A percentile compares a stretch with the other conserved stretches of the same genome.
phyloP scores from a whole-genome alignment of 2,329 filamentous ascomycete genomes.

The Mycosphaerella arachidis region DNA sequence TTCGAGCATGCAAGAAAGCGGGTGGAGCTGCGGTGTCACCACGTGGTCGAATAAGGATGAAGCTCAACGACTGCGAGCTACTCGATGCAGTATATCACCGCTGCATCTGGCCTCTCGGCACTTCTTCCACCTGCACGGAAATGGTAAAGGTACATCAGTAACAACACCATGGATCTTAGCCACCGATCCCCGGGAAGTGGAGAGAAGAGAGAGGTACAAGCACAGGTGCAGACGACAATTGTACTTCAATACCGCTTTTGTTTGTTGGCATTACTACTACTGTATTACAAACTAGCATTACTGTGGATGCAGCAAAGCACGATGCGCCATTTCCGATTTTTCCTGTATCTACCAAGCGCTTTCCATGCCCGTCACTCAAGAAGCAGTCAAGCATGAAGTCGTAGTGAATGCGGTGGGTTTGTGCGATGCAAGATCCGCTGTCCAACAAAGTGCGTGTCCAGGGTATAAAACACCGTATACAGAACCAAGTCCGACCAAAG shows the following conservation, averaged over 20 bases:
- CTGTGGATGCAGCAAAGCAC: not conserved
- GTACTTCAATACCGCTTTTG: not conserved
- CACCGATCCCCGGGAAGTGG: not conserved
- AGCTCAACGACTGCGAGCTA: not conserved
- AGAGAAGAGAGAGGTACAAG: not conserved
- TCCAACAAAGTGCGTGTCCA: not conserved
- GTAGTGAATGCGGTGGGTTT: not conserved
- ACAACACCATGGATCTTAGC: not conserved
- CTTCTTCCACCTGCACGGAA: not conserved
- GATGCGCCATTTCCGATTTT: not conserved
- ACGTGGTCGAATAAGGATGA: not conserved
- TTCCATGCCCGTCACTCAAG: not conserved
- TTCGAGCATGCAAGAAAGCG: not conserved
- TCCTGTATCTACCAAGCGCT: not conserved
- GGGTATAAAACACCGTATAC: not conserved
- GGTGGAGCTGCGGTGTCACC: not conserved
- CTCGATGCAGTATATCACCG: not conserved
- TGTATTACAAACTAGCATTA: not conserved
- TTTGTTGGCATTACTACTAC: not conserved
- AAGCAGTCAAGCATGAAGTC: not conserved
- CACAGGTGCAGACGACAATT: not conserved
- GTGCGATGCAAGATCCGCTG: not conserved
- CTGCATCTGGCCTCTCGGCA: not conserved
- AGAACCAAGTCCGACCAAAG: not conserved
- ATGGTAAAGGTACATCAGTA: not conserved